Evolutionary conservation across 345 rosid species (phyloP).

Genomic region (Stellera chamaejasme): DNA sequence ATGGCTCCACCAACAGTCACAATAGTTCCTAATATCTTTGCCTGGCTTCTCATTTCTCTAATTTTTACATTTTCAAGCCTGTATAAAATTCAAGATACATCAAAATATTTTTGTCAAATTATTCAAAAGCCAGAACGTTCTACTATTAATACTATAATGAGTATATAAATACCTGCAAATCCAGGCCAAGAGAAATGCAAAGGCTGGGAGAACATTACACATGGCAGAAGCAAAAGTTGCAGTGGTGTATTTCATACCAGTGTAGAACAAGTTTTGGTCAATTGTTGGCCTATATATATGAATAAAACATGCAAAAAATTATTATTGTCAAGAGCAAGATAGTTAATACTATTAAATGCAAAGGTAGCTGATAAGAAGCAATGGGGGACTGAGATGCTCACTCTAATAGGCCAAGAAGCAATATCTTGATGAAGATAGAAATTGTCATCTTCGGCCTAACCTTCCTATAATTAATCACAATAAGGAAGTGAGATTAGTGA

Average conservation of each 20-base stretch:
- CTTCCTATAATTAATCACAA: not conserved
- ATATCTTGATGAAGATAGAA: conserved; percentile 1
- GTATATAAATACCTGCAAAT: conserved; percentile 36
- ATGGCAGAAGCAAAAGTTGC: conserved; percentile 79
- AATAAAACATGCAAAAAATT: not conserved
- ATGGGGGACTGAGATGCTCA: not conserved
- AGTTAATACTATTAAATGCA: too few species aligned
- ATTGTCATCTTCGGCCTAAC: conserved; percentile 9
- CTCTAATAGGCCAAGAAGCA: conserved; percentile 15
- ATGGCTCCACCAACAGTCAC: conserved; percentile 91
- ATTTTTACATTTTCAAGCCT: conserved; percentile 73
- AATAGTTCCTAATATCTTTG: conserved; percentile 74
- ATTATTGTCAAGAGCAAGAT: too few species aligned
- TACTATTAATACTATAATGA: not conserved
- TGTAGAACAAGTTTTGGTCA: conserved; percentile 61
- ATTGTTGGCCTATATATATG: conserved; percentile 39
- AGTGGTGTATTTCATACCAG: conserved; percentile 80
- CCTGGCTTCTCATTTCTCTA: conserved; percentile 55
- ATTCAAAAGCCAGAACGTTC: not conserved
- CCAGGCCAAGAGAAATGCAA: conserved; percentile 88
- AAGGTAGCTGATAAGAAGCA: too few species aligned
- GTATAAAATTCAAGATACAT: not conserved
- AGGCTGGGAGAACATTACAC: conserved; percentile 79
- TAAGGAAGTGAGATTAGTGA: not conserved
- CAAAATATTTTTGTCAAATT: too few species aligned